Base-by-base conservation (phyloP, 2,329 filamentous ascomycete genomes). In the Epichloe brachyelytri region DNA sequence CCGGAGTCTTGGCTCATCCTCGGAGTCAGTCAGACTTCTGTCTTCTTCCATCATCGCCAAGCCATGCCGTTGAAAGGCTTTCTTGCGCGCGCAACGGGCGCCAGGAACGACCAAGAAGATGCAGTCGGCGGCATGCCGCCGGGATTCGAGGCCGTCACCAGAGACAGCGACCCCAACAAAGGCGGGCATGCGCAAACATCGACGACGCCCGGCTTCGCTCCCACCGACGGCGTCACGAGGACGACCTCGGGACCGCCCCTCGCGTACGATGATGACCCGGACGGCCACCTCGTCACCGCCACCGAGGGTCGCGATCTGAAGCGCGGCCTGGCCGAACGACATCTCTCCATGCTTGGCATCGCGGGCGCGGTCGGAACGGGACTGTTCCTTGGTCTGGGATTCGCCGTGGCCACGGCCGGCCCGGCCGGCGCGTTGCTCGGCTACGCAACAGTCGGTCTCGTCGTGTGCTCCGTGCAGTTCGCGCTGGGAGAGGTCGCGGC, bases 291-390 rank as follows among this genome's bases (percentile, higher is more conserved):
- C 46, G 67, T 74, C 50, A 73, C 72, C 0, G 61, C 63, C 40
- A 63, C 67, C 57, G 79, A 83, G 62, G 67, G 72, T 50, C 70
- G 70, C 51, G 67, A 71, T 54, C 68, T 78, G 50, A 68, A 68
- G 58, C 71, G 72, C 53, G 70, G 70, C 19, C 57, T 60, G 19
- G 39, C 53, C 5, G 56, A 59, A 50, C 58, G 58, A 69, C 78
- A 81, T 62, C 68, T 82, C 54, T 77, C 78, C 56, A 80, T 81
- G 77, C 72, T 81, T 54, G 78, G 76, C 57, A 79, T 82, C 51
- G 78, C 78, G 48, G 78, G 78, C 49, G 75, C 77, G 53, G 80
- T 81, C 53, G 78, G 78, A 56, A 79, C 78, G 46, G 78, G 78
- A 50, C 71, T 81, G 47, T 81, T 82, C 61, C 75, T 81, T 38